phyloP scores from a whole-genome alignment of 148 eudicot genomes.

The Silene conica region DNA sequence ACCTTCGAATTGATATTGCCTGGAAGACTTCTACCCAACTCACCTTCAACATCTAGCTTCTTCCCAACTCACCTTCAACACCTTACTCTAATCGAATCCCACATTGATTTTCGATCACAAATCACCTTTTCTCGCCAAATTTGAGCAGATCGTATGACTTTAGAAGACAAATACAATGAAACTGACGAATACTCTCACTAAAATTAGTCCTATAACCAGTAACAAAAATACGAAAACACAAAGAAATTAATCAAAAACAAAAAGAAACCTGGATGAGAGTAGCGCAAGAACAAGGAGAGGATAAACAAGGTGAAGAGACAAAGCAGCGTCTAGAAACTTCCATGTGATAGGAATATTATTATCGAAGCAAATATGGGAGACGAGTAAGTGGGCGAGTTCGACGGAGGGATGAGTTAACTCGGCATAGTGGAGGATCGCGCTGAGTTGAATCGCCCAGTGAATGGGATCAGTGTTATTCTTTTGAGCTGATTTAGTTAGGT shows the following conservation, averaged over 20 bases:
- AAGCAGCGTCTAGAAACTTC: constrained; percentile 72
- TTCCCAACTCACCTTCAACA: too few species aligned
- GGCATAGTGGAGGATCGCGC: constrained; percentile 43
- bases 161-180: too few species aligned
- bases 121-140: too few species aligned
- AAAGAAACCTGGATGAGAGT: constrained; percentile 45
- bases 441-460: constrained; percentile 63
- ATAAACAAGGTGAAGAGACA: constrained; percentile 39
- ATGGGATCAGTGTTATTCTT: constrained; percentile 42
- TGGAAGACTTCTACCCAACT: too few species aligned
- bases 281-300: constrained; percentile 53
- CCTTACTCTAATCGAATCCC: too few species aligned
- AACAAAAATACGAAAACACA: background rate
- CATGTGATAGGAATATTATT: constrained; percentile 55
- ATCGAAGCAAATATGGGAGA: constrained; percentile 47
- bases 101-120: too few species aligned
- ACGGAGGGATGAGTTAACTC: constrained; percentile 50
- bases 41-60: too few species aligned
- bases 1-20: too few species aligned
- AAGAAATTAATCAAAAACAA: too few species aligned
- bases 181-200: too few species aligned
- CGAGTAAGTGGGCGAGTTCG: constrained; percentile 45
- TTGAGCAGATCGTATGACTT: too few species aligned
- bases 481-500: constrained; percentile 51
- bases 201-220: background rate